Evolutionary conservation across 2,329 filamentous ascomycete genomes (phyloP).

Genomic region (Arthrobotrys sinensis): DNA sequence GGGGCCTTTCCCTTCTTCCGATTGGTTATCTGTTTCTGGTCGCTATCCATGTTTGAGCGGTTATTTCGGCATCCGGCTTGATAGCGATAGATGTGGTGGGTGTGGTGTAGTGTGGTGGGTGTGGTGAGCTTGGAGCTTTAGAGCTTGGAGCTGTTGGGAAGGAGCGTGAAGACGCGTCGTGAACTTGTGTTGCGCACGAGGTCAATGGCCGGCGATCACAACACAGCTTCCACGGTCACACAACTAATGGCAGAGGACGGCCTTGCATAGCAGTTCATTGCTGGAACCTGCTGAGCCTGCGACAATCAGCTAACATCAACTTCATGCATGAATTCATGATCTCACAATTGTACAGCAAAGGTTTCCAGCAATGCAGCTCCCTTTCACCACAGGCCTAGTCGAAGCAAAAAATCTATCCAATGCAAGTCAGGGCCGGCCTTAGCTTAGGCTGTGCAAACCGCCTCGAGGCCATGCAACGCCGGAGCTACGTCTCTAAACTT

Average conservation of each 20-base stretch:
- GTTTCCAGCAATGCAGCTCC: not conserved
- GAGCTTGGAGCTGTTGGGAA: constrained; percentile 2
- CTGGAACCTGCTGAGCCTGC: too few species aligned
- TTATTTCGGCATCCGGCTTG: not conserved
- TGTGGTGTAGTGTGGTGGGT: not conserved
- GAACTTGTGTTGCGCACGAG: constrained; percentile 3
- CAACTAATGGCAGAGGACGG: too few species aligned
- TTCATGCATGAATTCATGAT: constrained; percentile 1
- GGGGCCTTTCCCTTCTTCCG: constrained; percentile 23
- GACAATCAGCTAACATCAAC: too few species aligned
- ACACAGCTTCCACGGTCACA: not conserved
- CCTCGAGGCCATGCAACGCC: not conserved
- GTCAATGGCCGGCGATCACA: not conserved
- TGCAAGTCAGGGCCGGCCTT: not conserved
- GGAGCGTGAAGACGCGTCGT: constrained; percentile 20
- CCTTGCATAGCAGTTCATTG: too few species aligned
- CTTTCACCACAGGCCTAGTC: not conserved
- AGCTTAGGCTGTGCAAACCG: not conserved
- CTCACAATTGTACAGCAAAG: not conserved
- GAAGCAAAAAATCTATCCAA: not conserved
- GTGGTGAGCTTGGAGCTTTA: not conserved
- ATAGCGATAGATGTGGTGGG: not conserved
- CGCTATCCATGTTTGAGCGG: constrained; percentile 1
- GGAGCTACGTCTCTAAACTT: constrained; percentile 8
- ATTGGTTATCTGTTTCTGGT: not conserved